phyloP scores from a whole-genome alignment of 805 yeast species.

The Zygosaccharomyces bailii region DNA sequence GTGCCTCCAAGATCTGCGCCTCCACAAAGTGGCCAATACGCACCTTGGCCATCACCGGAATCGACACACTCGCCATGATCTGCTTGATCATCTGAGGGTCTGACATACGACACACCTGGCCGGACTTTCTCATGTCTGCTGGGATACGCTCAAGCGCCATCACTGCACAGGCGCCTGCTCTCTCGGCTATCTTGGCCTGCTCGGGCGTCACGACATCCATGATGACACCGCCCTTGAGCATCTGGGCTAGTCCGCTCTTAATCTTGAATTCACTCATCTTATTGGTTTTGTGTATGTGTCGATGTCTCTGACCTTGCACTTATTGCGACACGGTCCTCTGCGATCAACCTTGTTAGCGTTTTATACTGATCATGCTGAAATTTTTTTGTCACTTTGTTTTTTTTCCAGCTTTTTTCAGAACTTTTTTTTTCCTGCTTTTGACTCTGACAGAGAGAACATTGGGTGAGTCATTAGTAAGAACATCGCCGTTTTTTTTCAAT shows the following conservation, averaged over 20 bases:
- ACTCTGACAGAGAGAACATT: conserved; percentile 2
- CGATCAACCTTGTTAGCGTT: background rate
- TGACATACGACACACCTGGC: conserved; percentile 82
- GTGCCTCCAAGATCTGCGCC: conserved; percentile 69
- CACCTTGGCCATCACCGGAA: conserved; percentile 83
- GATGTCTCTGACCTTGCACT: background rate
- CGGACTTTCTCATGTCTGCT: conserved; percentile 77
- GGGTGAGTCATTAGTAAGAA: conserved; percentile 2
- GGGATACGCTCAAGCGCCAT: conserved; percentile 87
- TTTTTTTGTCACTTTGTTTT: background rate
- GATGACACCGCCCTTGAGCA: conserved; percentile 76
- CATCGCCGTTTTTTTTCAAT: conserved; percentile 3
- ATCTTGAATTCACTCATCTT: conserved; percentile 41
- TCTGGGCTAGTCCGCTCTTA: conserved; percentile 79
- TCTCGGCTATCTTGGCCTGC: conserved; percentile 76
- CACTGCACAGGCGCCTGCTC: conserved; percentile 85
- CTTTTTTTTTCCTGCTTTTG: conserved; percentile 1
- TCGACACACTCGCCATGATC: conserved; percentile 62
- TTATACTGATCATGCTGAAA: conserved; percentile 1
- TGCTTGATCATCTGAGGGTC: conserved; percentile 76
- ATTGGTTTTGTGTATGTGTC: background rate
- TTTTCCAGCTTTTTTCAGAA: background rate
- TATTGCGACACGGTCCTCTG: background rate
- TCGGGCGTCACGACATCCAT: conserved; percentile 76
- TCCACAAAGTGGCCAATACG: conserved; percentile 82